Evolutionary conservation across 352 stramenopile species (phyloP), one percentile per base, ranked within the genome.

Genomic region (Blastocystis sp.): DNA sequence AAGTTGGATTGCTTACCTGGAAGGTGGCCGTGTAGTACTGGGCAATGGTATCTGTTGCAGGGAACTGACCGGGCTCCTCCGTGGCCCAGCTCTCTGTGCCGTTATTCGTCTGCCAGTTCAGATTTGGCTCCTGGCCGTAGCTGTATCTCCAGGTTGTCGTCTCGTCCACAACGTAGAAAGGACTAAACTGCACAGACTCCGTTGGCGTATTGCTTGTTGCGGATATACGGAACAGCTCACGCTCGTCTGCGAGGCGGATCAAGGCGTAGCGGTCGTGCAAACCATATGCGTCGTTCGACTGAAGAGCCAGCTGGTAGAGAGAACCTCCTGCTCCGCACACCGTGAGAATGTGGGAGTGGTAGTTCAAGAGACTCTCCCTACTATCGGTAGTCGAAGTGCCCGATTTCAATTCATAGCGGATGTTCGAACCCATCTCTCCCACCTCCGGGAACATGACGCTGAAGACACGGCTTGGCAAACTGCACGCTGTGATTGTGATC

Each of bases 11-110:
- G 24, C 8, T 24, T 30, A 89, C 24, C 30, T 56, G 30, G 66
- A 89, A 89, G 43, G 66, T 78, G 16, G 78, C 76, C 4, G n/a
- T 78, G 66, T 89, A 89, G 78, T 89, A 89, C 50, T 89, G 78
- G 18, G 78, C 50, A n/a, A 89, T 65, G 24, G 13, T 50, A 7
- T 89, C 66, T n/a, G 78, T 76, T 30, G 66, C 78, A 43, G 78
- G 63, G 34, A 89, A 76, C 20, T 76, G 34, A 18, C 78, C 55
- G n/a, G 78, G 16, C 45, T 89, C 53, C 1, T 59, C 53, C 16
- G 41, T 45, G 20, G 78, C 9, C 78, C 78, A 89, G 16, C 13
- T 65, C 6, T 66, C 73, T 7, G 73, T 85, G 56, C 73, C 73
- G 56, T 85, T 85, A 37, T 85, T 85, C 53, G 20, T 20, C 53